phyloP scores from a whole-genome alignment of 108 stramenopile species.

The Fistulifera pelliculosa region DNA sequence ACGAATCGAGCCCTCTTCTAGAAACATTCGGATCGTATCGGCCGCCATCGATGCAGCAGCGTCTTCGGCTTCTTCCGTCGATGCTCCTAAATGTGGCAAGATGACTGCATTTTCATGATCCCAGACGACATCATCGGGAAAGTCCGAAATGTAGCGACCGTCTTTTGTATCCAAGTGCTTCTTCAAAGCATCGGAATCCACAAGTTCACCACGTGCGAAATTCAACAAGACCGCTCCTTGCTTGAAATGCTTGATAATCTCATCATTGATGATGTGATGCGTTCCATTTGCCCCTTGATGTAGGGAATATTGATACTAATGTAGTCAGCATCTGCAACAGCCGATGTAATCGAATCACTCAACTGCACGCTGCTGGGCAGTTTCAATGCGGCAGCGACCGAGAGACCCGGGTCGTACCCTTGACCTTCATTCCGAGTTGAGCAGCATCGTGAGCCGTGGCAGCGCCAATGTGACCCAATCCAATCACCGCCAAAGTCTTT shows the following conservation, averaged over 20 bases:
- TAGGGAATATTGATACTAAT: conserved; percentile 93
- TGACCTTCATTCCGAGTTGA: conserved; percentile 80
- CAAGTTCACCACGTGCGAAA: conserved; percentile 93
- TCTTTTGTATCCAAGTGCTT: conserved; percentile 68
- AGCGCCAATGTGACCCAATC: conserved; percentile 91
- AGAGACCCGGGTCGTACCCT: conserved; percentile 91
- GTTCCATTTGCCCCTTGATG: conserved; percentile 88
- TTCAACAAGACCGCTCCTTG: conserved; percentile 80
- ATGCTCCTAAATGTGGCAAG: conserved; percentile 93
- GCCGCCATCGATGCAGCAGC: conserved; percentile 89
- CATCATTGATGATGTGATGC: conserved; percentile 76
- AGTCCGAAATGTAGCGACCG: conserved; percentile 77
- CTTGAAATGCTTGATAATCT: conserved; percentile 72
- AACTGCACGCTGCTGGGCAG: conserved; percentile 63
- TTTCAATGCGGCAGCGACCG: conserved; percentile 74
- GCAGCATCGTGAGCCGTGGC: conserved; percentile 83
- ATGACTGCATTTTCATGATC: conserved; percentile 81
- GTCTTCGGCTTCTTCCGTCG: conserved; percentile 94
- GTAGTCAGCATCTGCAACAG: conserved; percentile 80
- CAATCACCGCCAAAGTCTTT: conserved; percentile 92
- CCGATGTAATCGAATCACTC: conserved; percentile 57
- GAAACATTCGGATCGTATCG: conserved; percentile 74
- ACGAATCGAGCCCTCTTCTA: conserved; percentile 77
- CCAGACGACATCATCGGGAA: conserved; percentile 84
- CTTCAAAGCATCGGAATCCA: conserved; percentile 86